Percentiles rank a stretch among this genome's conserved stretches.
Evolutionary conservation across 192 early-diverging fungal genomes (phyloP).

Genomic region (Umbelopsis sp.): DNA sequence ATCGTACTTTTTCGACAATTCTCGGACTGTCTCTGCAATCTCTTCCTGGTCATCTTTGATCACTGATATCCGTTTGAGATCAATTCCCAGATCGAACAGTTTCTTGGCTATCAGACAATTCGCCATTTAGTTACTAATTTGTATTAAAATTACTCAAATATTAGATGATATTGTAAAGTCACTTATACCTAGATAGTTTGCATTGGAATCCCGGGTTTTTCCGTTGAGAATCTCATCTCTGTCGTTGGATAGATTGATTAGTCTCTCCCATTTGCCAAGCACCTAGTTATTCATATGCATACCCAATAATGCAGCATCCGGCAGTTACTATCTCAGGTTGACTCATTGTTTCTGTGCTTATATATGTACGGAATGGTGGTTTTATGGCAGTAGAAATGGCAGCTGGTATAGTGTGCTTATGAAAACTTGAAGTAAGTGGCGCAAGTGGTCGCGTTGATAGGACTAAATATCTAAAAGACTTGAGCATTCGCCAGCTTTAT

Average conservation of each 20-base stretch:
- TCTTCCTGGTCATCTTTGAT: slow-evolving; percentile 54
- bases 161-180: background rate
- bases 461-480: background rate
- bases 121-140: background rate
- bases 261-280: background rate
- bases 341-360: slow-evolving; percentile 11
- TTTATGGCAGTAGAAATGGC: background rate
- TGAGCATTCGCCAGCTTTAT: slow-evolving; percentile 1
- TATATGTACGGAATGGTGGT: slow-evolving; percentile 8
- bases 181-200: slow-evolving; percentile 47
- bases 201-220: slow-evolving; percentile 69
- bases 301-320: slow-evolving; percentile 16
- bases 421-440: background rate
- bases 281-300: background rate
- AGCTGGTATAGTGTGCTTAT: background rate
- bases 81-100: slow-evolving; percentile 64
- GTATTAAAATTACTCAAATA: background rate
- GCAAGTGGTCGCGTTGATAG: slow-evolving; percentile 8
- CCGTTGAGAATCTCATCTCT: slow-evolving; percentile 79
- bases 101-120: slow-evolving; percentile 43
- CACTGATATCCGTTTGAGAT: slow-evolving; percentile 57
- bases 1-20: slow-evolving; percentile 50
- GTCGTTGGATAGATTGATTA: background rate
- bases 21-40: slow-evolving; percentile 48
- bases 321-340: slow-evolving; percentile 1